Conservation (phyloP, 2,329 filamentous ascomycete genomes). For the Aureobasidium uvarum region DNA sequence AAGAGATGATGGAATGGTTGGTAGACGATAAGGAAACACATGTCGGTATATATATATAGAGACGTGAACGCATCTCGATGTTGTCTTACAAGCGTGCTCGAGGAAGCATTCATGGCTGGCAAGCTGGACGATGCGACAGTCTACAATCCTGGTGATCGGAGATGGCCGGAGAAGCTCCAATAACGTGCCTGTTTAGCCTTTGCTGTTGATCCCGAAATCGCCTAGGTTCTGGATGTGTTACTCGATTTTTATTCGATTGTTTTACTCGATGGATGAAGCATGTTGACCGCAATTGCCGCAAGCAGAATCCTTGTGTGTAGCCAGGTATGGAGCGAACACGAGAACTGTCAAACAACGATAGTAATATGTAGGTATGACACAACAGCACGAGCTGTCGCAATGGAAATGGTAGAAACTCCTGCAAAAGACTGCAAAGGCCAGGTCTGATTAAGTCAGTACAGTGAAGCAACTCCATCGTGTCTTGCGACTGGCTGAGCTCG, state of each 20-base stretch:
- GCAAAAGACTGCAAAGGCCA: neutral
- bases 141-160: neutral
- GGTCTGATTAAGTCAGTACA: neutral
- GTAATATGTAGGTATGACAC: neutral
- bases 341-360: neutral
- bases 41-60: slow-evolving; percentile 4
- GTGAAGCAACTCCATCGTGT: neutral
- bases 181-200: slow-evolving; percentile 7
- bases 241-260: slow-evolving; percentile 23
- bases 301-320: neutral
- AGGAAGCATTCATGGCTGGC: neutral
- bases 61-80: neutral
- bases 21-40: neutral
- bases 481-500: neutral
- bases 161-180: slow-evolving; percentile 6
- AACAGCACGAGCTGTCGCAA: neutral
- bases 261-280: slow-evolving; percentile 9
- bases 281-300: neutral
- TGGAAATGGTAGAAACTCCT: no score
- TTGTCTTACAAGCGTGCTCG: neutral
- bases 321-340: neutral
- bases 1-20: neutral
- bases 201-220: slow-evolving; percentile 12
- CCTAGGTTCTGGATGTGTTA: slow-evolving; percentile 2
- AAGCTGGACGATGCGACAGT: neutral